Percentiles rank a stretch among this genome's conserved stretches.
Evolutionary conservation across 495 filamentous ascomycete species (phyloP).

Genomic region (Xylaria palmicola): DNA sequence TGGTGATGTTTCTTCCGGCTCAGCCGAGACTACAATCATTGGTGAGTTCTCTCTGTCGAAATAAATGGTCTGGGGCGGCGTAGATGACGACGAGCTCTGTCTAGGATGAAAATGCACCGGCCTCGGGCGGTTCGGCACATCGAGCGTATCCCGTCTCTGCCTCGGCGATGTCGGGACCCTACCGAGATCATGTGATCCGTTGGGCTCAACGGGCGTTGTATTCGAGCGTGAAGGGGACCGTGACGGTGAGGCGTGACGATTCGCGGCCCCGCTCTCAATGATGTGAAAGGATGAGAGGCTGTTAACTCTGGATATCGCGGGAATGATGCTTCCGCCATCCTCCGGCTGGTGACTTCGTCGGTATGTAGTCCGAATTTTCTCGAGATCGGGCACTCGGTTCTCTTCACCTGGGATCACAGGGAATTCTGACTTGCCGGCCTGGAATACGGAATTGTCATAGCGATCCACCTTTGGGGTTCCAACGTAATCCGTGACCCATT

Average conservation of each 20-base stretch:
- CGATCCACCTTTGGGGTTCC: constrained; percentile 39
- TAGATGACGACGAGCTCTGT: not conserved
- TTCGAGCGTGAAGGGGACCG: constrained; percentile 15
- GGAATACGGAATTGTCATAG: constrained; percentile 49
- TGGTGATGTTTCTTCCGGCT: constrained; percentile 13
- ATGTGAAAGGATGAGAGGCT: constrained; percentile 26
- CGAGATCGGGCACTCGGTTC: constrained; percentile 40
- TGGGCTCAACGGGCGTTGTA: constrained; percentile 21
- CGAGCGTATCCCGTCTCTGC: constrained; percentile 31
- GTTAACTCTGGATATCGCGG: constrained; percentile 21
- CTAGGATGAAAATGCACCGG: not conserved
- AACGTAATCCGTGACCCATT: constrained; percentile 34
- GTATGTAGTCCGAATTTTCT: constrained; percentile 39
- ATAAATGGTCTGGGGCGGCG: not conserved
- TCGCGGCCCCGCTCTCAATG: constrained; percentile 14
- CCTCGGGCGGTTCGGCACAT: constrained; percentile 18
- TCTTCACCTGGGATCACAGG: constrained; percentile 53
- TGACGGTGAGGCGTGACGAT: constrained; percentile 15
- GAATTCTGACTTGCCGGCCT: constrained; percentile 43
- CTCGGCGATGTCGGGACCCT: constrained; percentile 14
- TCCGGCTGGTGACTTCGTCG: constrained; percentile 28
- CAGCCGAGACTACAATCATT: constrained; percentile 17
- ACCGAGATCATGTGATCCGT: constrained; percentile 1
- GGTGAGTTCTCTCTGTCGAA: constrained; percentile 10
- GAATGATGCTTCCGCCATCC: constrained; percentile 6